Percentiles rank a stretch among this genome's conserved stretches.
phyloP scores from a whole-genome alignment of 495 filamentous ascomycete genomes.

The Jackrogersella minutella region DNA sequence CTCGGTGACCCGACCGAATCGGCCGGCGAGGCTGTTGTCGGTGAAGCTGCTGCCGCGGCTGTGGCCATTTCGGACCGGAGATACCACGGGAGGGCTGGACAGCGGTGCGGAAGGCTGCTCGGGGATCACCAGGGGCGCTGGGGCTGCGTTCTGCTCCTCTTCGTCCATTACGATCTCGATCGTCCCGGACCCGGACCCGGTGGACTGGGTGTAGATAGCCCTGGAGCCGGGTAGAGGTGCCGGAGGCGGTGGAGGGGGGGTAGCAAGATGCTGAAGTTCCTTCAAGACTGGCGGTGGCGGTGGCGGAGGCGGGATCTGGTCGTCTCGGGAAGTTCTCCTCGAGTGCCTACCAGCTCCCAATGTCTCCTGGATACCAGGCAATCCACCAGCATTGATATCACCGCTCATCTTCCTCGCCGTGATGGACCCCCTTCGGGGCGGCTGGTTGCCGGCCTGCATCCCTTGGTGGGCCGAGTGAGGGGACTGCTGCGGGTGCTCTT shows the following conservation, averaged over 20 bases:
- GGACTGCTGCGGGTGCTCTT: constrained; percentile 57
- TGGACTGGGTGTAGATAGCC: constrained; percentile 50
- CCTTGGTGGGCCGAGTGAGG: constrained; percentile 61
- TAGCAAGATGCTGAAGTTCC: constrained; percentile 84
- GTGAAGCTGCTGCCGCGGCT: constrained; percentile 70
- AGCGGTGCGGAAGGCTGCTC: constrained; percentile 26
- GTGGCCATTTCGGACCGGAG: constrained; percentile 60
- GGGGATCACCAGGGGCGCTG: constrained; percentile 28
- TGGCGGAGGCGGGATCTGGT: constrained; percentile 59
- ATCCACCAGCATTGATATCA: constrained; percentile 45
- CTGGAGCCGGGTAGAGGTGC: constrained; percentile 58
- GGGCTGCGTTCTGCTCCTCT: constrained; percentile 49
- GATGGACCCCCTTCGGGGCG: constrained; percentile 39
- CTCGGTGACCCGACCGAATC: constrained; percentile 71
- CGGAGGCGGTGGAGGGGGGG: constrained; percentile 71
- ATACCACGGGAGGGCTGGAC: constrained; percentile 4
- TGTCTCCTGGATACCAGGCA: constrained; percentile 68
- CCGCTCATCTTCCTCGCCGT: constrained; percentile 51
- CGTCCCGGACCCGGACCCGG: constrained; percentile 67
- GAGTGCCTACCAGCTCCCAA: constrained; percentile 57
- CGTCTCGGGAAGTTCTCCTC: constrained; percentile 49
- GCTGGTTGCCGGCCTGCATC: constrained; percentile 55
- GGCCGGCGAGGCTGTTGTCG: constrained; percentile 68
- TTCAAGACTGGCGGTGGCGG: constrained; percentile 70
- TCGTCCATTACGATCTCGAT: constrained; percentile 82